Evolutionary conservation across 192 early-diverging fungal genomes (phyloP).

Genomic region (Gaertneriomyces sp.): DNA sequence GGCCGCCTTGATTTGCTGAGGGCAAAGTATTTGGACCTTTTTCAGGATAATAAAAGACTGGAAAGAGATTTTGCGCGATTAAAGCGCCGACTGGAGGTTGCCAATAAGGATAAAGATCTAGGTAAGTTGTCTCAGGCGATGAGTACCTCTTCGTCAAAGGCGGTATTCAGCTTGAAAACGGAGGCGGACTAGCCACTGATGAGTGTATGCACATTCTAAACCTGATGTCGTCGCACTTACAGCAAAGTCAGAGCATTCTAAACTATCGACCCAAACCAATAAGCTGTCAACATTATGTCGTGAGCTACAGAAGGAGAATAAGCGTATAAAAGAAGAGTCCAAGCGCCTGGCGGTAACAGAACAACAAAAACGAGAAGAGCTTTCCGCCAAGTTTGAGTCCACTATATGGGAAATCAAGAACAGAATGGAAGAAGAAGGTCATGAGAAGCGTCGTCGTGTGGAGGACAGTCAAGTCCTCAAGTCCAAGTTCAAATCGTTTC

Average conservation of each 20-base stretch:
- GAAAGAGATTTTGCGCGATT: constrained; percentile 49
- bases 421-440: constrained; percentile 46
- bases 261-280: constrained; percentile 38
- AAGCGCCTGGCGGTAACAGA: constrained; percentile 44
- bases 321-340: constrained; percentile 53
- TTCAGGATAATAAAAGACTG: constrained; percentile 56
- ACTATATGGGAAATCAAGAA: constrained; percentile 59
- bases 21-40: constrained; percentile 58
- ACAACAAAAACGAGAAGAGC: constrained; percentile 54
- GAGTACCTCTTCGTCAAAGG: too few species aligned
- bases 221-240: neutral
- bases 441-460: constrained; percentile 37
- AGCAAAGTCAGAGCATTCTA: constrained; percentile 32
- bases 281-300: constrained; percentile 60
- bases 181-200: too few species aligned
- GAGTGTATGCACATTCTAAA: constrained; percentile 4
- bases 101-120: constrained; percentile 51
- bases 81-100: constrained; percentile 45
- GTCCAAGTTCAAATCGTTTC: constrained; percentile 56
- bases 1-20: constrained; percentile 50
- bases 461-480: constrained; percentile 56
- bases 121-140: constrained; percentile 9
- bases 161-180: too few species aligned
- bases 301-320: constrained; percentile 58
- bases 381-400: constrained; percentile 57